These are phyloP conservation scores for Boletus sensibilis DNA, from an alignment of 768 basidiomycete species.

Conservation along the genomic window DNA sequence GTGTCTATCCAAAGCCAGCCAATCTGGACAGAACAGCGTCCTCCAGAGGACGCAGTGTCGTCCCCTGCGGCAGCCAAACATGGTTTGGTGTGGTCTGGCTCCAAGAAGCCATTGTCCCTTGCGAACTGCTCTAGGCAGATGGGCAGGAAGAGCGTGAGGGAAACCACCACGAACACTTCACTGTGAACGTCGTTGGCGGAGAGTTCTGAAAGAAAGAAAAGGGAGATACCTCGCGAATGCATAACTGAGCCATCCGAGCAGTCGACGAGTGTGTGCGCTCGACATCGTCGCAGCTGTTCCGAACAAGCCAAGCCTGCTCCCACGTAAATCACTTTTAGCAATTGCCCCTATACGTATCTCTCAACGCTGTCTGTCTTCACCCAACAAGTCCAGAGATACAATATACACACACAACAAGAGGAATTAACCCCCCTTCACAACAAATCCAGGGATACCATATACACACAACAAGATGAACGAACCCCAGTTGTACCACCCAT, in stretches of 20 bases:
- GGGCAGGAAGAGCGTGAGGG: slow-evolving; percentile 77
- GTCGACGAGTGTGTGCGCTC: slow-evolving; percentile 26
- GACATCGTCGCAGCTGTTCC: slow-evolving; percentile 6
- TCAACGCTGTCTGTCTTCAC: no score
- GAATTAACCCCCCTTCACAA: no score
- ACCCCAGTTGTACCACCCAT: not conserved
- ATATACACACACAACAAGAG: no score
- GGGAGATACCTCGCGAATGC: slow-evolving; percentile 70
- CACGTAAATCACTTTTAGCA: not conserved
- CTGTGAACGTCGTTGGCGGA: slow-evolving; percentile 33
- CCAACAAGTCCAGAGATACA: no score
- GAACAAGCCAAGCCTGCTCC: not conserved
- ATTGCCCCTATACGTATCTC: no score
- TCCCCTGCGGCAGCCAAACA: slow-evolving; percentile 40
- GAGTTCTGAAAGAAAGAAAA: not conserved
- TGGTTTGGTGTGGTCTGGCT: slow-evolving; percentile 63
- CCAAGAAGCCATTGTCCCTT: slow-evolving; percentile 77
- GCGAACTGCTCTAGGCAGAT: slow-evolving; percentile 89
- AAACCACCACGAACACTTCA: slow-evolving; percentile 81
- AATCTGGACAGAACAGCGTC: slow-evolving; percentile 76
- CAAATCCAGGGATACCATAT: no score
- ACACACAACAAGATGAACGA: not conserved
- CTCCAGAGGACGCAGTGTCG: slow-evolving; percentile 31
- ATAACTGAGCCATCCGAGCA: slow-evolving; percentile 80
- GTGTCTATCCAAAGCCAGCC: slow-evolving; percentile 87